A percentile compares a stretch with the other conserved stretches of the same genome.
Evolutionary conservation across 768 basidiomycete genomes (phyloP).

Genomic region (Lactarius akahatsu): DNA sequence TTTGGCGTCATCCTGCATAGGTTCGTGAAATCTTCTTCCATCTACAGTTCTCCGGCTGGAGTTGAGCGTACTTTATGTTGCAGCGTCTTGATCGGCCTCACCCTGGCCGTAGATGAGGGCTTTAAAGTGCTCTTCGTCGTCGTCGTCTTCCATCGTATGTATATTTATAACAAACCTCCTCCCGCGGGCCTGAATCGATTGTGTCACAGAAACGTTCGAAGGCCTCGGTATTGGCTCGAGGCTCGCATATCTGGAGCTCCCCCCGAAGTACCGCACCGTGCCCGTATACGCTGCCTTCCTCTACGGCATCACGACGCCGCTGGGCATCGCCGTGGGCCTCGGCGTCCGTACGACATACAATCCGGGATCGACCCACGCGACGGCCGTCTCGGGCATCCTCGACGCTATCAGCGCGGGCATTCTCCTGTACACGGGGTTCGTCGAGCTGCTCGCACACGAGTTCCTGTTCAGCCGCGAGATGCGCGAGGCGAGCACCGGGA

Average conservation of each 20-base stretch:
- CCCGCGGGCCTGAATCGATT: neutral
- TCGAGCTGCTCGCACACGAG: conserved; percentile 93
- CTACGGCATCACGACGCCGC: conserved; percentile 78
- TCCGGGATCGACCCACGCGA: conserved; percentile 70
- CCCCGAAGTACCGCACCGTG: conserved; percentile 52
- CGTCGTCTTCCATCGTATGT: conserved; percentile 87
- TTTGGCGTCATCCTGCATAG: conserved; percentile 91
- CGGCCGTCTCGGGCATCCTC: conserved; percentile 79
- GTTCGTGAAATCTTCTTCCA: conserved; percentile 34
- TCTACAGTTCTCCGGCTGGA: neutral
- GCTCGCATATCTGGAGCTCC: conserved; percentile 70
- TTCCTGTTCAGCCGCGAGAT: conserved; percentile 89
- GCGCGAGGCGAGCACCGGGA: conserved; percentile 62
- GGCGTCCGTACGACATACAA: conserved; percentile 79
- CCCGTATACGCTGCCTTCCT: conserved; percentile 59
- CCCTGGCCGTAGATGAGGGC: conserved; percentile 79
- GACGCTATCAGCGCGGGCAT: conserved; percentile 88
- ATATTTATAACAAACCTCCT: too few species aligned
- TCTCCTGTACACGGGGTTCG: conserved; percentile 81
- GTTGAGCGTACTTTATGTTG: neutral
- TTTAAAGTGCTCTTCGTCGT: conserved; percentile 91
- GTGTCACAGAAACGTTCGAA: conserved; percentile 77
- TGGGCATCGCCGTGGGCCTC: conserved; percentile 85
- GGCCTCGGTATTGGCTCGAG: conserved; percentile 92
- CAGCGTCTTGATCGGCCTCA: conserved; percentile 84